phyloP scores from a whole-genome alignment of 805 yeast genomes.

The Candida odintsovae region DNA sequence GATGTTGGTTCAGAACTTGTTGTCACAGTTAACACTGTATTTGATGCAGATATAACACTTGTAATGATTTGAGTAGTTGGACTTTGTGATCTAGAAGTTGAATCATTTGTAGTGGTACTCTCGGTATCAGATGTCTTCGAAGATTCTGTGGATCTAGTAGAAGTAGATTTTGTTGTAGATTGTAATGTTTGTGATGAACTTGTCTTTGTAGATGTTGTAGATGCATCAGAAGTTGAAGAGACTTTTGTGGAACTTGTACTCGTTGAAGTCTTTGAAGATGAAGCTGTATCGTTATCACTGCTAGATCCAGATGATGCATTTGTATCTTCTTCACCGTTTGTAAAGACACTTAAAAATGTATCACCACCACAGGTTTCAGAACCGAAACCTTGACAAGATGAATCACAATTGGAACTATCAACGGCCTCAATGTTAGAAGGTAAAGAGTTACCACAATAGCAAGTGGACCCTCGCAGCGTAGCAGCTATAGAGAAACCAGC shows the following conservation, averaged over 20 bases:
- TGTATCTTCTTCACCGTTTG: slow-evolving; percentile 24
- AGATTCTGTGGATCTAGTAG: slow-evolving; percentile 13
- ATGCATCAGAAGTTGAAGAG: too few relatives aligned
- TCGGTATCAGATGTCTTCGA: not conserved
- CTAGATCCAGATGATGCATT: slow-evolving; percentile 4
- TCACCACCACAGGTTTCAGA: slow-evolving; percentile 60
- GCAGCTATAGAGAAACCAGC: slow-evolving; percentile 43
- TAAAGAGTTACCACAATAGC: slow-evolving; percentile 60
- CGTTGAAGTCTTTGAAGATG: slow-evolving; percentile 1
- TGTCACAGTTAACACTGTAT: slow-evolving; percentile 4
- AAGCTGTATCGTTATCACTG: slow-evolving; percentile 9
- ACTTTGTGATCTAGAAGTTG: slow-evolving; percentile 1
- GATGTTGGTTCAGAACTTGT: slow-evolving; percentile 9
- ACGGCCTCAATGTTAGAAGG: slow-evolving; percentile 28
- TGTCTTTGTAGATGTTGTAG: too few relatives aligned
- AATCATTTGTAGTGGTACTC: slow-evolving; percentile 2
- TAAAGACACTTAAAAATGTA: slow-evolving; percentile 39
- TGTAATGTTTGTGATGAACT: slow-evolving; percentile 11
- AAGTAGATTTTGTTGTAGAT: slow-evolving; percentile 8
- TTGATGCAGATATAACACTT: slow-evolving; percentile 13
- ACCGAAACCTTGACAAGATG: slow-evolving; percentile 55
- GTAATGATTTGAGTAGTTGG: slow-evolving; percentile 10
- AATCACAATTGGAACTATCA: slow-evolving; percentile 32
- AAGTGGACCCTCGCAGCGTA: slow-evolving; percentile 43
- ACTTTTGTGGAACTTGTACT: slow-evolving; percentile 1